Base-by-base conservation (phyloP, 192 early-diverging fungal species). In the Coemansia sp. region DNA sequence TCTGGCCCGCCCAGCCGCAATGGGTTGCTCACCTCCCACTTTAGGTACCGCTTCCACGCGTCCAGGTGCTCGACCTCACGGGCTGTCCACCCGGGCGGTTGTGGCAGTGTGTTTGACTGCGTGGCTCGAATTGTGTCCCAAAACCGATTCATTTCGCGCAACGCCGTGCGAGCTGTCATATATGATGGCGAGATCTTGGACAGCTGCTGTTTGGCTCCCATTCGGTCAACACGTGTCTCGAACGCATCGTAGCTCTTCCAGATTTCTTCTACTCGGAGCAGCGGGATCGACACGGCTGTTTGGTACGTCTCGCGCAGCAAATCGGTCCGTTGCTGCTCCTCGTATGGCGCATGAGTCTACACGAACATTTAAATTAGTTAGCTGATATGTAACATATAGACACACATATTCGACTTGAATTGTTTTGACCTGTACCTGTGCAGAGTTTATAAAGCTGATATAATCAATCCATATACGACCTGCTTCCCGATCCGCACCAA, bases 211-310 rank as follows among this genome's bases (percentile, higher is more conserved):
- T 97, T 98, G 51, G 94, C 95, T 3, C 54, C 56, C 38, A 56
- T 88, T 64, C 92, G 88, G 74, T 93, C 93, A 15, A 93, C 75
- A 5, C 79, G 81, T 66, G 92, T 95, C 64, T 97, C 95, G 82
- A 91, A 97, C 24, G 86, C 75, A 75, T 98, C 96, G 74, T 97
- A 97, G 41, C 94, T 89, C 57, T 94, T 94, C 96, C 96, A 98
- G 12, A 98, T 85, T 67, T 89, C 84, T 60, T 97, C 95, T 12
- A 98, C 86, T 52, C 94, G 93, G 55, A 87, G 77, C 41, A 95
- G 61, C 1, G 96, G 96, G 27, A 93, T 93, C 32, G 86, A 78
- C n/a, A 96, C 85, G 19, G 94, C 96, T 29, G 85, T 83, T 61
- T 95, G 93, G 64, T 88, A 98, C 5, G 89, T 85, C 23, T 89